These are phyloP conservation scores for Anthoceros angustus DNA, from an alignment of 225 moss, liverwort and hornwort genomes.

Conservation along the genomic window DNA sequence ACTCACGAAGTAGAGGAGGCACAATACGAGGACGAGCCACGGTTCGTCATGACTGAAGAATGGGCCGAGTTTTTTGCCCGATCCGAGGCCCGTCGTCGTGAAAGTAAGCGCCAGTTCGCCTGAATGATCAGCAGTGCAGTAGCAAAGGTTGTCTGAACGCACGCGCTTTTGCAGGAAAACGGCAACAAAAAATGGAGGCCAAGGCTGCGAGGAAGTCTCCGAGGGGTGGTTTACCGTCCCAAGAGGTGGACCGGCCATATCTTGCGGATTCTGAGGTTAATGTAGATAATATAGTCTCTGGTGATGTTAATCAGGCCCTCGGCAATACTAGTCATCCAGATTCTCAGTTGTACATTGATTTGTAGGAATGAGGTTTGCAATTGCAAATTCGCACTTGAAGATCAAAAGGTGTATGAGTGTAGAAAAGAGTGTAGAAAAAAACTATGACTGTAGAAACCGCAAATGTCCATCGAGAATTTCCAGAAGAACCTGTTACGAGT, in stretches of 20 bases:
- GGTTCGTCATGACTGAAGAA: slow-evolving; percentile 13
- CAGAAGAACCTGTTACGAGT: background rate
- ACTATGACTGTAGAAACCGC: too few species aligned
- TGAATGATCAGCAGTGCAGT: background rate
- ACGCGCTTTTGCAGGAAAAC: slow-evolving; percentile 8
- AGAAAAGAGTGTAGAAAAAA: too few species aligned
- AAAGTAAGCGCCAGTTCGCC: slow-evolving; percentile 8
- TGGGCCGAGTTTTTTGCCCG: slow-evolving; percentile 15
- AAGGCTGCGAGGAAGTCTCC: slow-evolving; percentile 16
- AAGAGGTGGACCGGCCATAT: background rate
- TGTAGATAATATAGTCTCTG: background rate
- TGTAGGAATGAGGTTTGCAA: too few species aligned
- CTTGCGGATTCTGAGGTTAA: background rate
- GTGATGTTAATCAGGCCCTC: background rate
- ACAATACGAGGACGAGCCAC: slow-evolving; percentile 12
- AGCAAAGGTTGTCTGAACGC: background rate
- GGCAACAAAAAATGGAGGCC: slow-evolving; percentile 14
- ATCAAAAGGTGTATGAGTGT: too few species aligned
- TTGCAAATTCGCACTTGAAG: too few species aligned
- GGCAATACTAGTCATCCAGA: background rate
- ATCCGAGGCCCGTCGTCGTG: slow-evolving; percentile 14
- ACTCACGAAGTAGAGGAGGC: slow-evolving; percentile 8
- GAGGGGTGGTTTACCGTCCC: background rate
- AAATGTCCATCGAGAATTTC: too few species aligned
- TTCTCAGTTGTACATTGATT: background rate